Evolutionary conservation across 192 early-diverging fungal genomes (phyloP), one percentile per base, ranked within the genome.

Genomic region (Spizellomyces sp.): DNA sequence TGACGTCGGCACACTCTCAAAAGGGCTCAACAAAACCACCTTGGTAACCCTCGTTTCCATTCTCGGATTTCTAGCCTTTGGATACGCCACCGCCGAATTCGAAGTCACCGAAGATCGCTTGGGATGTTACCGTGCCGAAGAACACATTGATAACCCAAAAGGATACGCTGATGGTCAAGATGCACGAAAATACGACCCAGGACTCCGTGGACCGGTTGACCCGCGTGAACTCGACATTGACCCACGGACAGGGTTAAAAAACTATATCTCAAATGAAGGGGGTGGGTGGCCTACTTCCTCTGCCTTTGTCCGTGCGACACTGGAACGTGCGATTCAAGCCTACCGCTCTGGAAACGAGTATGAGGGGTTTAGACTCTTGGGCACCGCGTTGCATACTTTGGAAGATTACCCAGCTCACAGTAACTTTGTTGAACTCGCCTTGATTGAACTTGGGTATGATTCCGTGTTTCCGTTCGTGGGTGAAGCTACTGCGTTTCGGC

Each of bases 71-170:
- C 17, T 36, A 8, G 67, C 62, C n/a, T 58, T 58, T 55, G 67
- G 67, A 14, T 75, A 75, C 58, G 74, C 10, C 36, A 75, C 74
- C 44, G 62, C 45, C 17, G 74, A 75, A 59, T 75, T 70, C 48
- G 67, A 75, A 43, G 74, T 75, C 50, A 75, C 74, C 15, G 67
- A 75, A 52, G 45, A 75, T 14, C 47, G 74, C 5, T 42, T 75
- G 46, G 74, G 74, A 12, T 64, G 60, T 50, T 75, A 75, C 45
- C 67, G 74, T 21, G 61, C 74, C 9, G 74, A 75, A 62, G 74
- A 75, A 42, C 74, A 75, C 46, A 75, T 75, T 46, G 74, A 75
- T 47, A 75, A 75, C 46, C 74, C 74, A 17, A 75, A 75, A 47
- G 74, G 74, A 36, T 75, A 75, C 52, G 48, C 67, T 12, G 67